phyloP scores from a whole-genome alignment of 1,284 basidiomycete genomes.

The Rhodotorula sp. region DNA sequence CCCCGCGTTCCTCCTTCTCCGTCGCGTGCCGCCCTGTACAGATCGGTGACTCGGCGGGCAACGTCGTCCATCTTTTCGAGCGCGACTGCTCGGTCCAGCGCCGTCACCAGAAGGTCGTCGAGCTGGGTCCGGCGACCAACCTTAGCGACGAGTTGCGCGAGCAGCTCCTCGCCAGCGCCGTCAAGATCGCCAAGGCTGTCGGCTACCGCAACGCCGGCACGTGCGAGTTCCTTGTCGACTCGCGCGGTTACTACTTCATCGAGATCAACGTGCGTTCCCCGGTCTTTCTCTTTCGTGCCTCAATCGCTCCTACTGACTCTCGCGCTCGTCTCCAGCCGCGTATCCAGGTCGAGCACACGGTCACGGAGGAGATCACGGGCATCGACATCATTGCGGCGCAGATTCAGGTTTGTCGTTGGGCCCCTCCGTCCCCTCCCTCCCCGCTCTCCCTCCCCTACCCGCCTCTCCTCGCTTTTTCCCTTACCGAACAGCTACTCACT shows the following conservation, averaged over 20 bases:
- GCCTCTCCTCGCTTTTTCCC: not conserved
- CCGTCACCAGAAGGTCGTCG: constrained; percentile 98
- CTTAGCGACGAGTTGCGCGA: constrained; percentile 87
- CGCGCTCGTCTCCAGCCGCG: constrained; percentile 57
- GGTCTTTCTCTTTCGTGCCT: not conserved
- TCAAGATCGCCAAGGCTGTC: constrained; percentile 89
- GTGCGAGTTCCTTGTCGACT: constrained; percentile 77
- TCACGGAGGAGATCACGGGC: constrained; percentile 92
- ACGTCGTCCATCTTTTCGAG: constrained; percentile 95
- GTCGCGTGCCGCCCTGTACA: too few relatives aligned
- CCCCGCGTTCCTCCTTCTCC: too few relatives aligned
- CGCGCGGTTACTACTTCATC: constrained; percentile 97
- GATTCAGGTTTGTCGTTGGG: constrained; percentile 56
- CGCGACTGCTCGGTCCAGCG: constrained; percentile 98
- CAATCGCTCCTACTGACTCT: not conserved
- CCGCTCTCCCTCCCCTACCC: not conserved
- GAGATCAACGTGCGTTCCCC: constrained; percentile 61
- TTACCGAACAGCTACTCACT: not conserved
- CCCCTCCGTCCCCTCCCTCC: not conserved
- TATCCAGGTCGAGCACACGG: constrained; percentile 96
- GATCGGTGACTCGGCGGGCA: constrained; percentile 83
- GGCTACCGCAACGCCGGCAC: constrained; percentile 96
- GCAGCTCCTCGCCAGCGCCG: constrained; percentile 85
- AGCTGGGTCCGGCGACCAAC: constrained; percentile 95
- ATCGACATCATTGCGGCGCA: constrained; percentile 98